Base-by-base conservation (phyloP, 495 filamentous ascomycete species). In the Penicillium malachiteum region DNA sequence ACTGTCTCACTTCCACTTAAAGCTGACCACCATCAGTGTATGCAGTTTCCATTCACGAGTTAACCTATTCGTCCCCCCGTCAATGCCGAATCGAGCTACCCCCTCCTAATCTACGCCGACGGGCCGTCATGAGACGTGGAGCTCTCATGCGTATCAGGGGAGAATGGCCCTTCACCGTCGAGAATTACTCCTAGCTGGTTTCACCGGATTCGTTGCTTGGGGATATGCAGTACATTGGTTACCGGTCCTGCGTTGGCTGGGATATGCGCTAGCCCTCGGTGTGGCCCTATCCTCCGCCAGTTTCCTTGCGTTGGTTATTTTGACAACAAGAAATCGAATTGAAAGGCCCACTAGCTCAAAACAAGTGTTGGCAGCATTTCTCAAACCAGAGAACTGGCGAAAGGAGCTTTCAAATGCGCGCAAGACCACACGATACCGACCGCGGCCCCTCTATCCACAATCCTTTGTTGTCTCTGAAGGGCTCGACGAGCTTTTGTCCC, bases 141-240 rank as follows among this genome's bases (percentile, higher is more conserved):
- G 54, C 50, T 57, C 52, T 50, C 21, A 55, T 53, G 43, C 56
- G 34, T 56, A 42, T 60, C 45, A 49, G 69, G 67, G 74, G 73
- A 78, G 65, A 75, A 96, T 94, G 89, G 84, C 81, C 81, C 82
- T 93, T 78, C 84, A 80, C 70, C 81, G 81, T 75, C 85, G 85
- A 80, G 80, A 94, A 81, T 77, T 91, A 65, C 76, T 84, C 66
- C 63, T 91, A 62, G 84, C 87, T 61, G 81, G 81, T 64, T 71
- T 89, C 60, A 83, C 79, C 67, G 80, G 70, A 59, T 96, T 96
- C 70, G 79, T 97, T 61, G 83, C 90, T 58, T 97, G 92, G 92
- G 90, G 88, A 17, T 85, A 89, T 66, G 81, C 85, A 33, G 84
- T 90, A 56, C 82, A 85, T 73, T 94, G 89, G 87, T 73, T 88